Base-by-base conservation (phyloP, 1,139 yeast genomes). In the Suhomyces taliae region DNA sequence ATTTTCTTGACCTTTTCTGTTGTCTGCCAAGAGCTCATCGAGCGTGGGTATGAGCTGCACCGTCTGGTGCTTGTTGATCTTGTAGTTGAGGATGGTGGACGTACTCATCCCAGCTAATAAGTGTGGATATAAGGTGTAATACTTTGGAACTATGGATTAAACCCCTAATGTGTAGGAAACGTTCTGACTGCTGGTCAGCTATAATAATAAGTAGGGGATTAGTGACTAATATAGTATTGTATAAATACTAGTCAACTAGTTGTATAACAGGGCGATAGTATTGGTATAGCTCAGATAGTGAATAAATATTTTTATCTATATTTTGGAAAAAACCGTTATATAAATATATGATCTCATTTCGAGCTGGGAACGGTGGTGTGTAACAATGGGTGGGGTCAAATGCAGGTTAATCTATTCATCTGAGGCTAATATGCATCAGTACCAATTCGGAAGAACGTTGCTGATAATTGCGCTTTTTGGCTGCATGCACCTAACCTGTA, bases 1-100 rank as follows among this genome's bases (percentile, higher is more conserved):
- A 9, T 19, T n/a, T 29, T 29, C 11, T 4, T 29, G 43, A 8
- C 38, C 37, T 12, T 37, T 29, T 29, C 31, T 31, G 8, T 34
- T 34, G 11, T 45, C 49, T 12, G 49, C 36, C 27, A 52, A 40
- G 8, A 52, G 41, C 36, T 50, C 53, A 26, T 52, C 53, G 8
- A 52, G 45, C 12, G 52, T 43, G 42, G 55, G 55, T 9, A 52
- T 51, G 14, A 47, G 35, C 7, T 51, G 51, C 33, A 47, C 42
- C 36, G 53, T 39, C 36, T 43, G 50, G 38, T 45, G 38, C 24
- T 45, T 40, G 46, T 45, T 48, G 42, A 50, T 46, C 12, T 40
- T 36, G 45, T 50, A 50, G 45, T 50, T 50, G 35, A 48, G 46
- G 33, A 50, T 50, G 40, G 49, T 37, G 36, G 50, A 10, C 10